Percentiles rank a stretch among this genome's conserved stretches.
Evolutionary conservation across 179 eudicot species (phyloP).

Genomic region (Beta corolliflora): DNA sequence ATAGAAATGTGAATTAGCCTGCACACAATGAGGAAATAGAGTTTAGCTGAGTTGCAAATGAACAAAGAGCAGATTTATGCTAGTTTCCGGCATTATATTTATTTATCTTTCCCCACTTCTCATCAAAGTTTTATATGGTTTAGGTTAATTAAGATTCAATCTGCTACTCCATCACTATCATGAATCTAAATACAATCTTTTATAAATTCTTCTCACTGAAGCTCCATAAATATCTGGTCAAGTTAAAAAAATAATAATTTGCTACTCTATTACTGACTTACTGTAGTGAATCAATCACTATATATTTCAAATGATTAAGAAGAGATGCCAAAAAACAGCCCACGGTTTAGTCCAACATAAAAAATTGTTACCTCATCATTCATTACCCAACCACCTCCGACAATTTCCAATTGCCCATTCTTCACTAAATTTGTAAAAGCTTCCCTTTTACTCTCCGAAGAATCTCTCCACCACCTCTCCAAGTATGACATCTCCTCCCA

Average conservation of each 20-base stretch:
- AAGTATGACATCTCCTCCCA: constrained; percentile 99
- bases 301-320: neutral
- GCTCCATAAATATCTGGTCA: neutral
- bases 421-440: constrained; percentile 62
- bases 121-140: neutral
- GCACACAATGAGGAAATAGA: constrained; percentile 36
- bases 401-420: constrained; percentile 94
- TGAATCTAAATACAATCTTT: neutral
- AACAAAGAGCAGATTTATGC: neutral
- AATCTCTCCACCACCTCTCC: constrained; percentile 99
- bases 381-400: constrained; percentile 99
- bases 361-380: constrained; percentile 82
- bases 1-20: constrained; percentile 99
- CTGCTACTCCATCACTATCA: neutral
- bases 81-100: no score
- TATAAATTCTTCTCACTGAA: no score
- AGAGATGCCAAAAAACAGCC: constrained; percentile 4
- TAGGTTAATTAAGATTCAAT: neutral
- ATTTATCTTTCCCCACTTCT: neutral
- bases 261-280: neutral
- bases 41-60: constrained; percentile 8
- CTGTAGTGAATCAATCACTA: neutral
- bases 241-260: neutral
- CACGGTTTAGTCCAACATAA: neutral
- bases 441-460: constrained; percentile 65